phyloP scores from a whole-genome alignment of 2,329 filamentous ascomycete species.

The Zasmidium cellare region DNA sequence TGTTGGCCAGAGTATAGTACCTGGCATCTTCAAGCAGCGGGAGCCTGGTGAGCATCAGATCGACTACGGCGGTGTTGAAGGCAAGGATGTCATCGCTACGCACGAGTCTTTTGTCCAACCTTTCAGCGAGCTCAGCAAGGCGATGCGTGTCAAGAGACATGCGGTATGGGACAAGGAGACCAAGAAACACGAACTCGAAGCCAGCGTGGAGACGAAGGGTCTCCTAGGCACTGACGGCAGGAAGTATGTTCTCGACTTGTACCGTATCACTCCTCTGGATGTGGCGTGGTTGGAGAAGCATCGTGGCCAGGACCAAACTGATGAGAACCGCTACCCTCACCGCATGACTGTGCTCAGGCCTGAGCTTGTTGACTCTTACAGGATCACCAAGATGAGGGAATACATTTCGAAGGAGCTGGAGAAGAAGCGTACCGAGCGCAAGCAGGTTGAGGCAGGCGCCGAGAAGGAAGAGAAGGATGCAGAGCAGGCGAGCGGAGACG shows the following conservation, averaged over 20 bases:
- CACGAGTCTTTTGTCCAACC: constrained; percentile 81
- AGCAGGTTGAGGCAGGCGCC: constrained; percentile 23
- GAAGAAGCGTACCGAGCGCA: constrained; percentile 50
- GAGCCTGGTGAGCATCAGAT: constrained; percentile 98
- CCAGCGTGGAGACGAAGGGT: constrained; percentile 96
- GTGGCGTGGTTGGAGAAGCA: constrained; percentile 85
- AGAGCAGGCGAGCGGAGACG: constrained; percentile 33
- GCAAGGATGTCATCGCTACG: constrained; percentile 89
- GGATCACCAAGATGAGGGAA: constrained; percentile 81
- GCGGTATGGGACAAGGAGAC: constrained; percentile 97
- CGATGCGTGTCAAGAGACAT: constrained; percentile 89
- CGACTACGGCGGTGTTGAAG: constrained; percentile 96
- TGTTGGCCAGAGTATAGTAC: constrained; percentile 96
- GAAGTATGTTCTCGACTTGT: constrained; percentile 96
- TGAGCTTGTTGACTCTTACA: constrained; percentile 85
- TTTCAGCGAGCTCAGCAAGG: constrained; percentile 88
- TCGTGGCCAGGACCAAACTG: constrained; percentile 52
- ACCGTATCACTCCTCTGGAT: constrained; percentile 90
- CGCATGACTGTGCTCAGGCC: constrained; percentile 92
- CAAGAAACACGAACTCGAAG: constrained; percentile 86
- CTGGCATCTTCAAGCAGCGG: constrained; percentile 97
- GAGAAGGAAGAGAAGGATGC: constrained; percentile 21
- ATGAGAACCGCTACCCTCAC: constrained; percentile 73
- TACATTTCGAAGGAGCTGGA: constrained; percentile 81
- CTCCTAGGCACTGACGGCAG: constrained; percentile 94